Percentiles rank a stretch among this genome's conserved stretches.
These are phyloP conservation scores for Priceomyces melissophilus DNA, from an alignment of 805 yeast species.

Conservation along the genomic window DNA sequence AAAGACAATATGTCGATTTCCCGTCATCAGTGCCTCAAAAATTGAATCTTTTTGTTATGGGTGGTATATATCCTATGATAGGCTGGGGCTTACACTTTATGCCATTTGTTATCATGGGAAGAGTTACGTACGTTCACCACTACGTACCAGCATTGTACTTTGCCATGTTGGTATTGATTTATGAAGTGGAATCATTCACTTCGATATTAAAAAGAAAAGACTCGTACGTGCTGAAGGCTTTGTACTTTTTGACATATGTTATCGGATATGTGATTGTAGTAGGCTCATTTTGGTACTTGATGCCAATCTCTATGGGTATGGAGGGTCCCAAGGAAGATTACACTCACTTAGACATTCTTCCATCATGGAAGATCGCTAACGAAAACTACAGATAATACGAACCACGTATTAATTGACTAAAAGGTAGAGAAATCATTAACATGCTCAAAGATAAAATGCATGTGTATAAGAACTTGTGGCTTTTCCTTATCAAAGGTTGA, in stretches of 20 bases:
- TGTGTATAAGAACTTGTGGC: no score
- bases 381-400: constrained; percentile 24
- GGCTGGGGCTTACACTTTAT: constrained; percentile 89
- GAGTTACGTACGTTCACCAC: constrained; percentile 96
- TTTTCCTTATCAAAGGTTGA: not conserved
- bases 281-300: constrained; percentile 42
- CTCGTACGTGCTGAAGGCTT: constrained; percentile 13
- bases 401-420: no score
- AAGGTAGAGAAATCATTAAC: no score
- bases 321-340: constrained; percentile 41
- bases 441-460: no score
- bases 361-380: constrained; percentile 40
- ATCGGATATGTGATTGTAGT: constrained; percentile 30
- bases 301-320: constrained; percentile 41
- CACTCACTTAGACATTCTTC: constrained; percentile 36
- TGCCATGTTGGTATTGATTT: constrained; percentile 77
- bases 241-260: constrained; percentile 22
- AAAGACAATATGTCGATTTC: constrained; percentile 65
- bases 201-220: constrained; percentile 18
- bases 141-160: constrained; percentile 93
- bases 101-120: constrained; percentile 90
- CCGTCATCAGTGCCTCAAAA: constrained; percentile 37
- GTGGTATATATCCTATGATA: constrained; percentile 79
- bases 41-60: constrained; percentile 55
- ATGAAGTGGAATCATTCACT: constrained; percentile 50